Base-by-base conservation (phyloP, 2,329 filamentous ascomycete species). In the Cercospora canescens region DNA sequence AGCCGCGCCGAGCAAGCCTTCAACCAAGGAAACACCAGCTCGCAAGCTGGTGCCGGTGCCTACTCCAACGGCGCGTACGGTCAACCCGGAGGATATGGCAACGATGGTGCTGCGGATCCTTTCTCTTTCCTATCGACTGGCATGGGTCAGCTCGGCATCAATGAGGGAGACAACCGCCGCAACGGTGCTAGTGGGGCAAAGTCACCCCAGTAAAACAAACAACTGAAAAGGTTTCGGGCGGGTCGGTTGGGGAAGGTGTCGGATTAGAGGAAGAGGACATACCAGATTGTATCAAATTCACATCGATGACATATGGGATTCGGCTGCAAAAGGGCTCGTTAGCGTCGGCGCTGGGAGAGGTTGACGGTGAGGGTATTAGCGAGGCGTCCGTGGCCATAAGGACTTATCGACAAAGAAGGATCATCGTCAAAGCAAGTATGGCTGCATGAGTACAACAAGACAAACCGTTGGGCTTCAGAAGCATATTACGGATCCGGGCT, bases 1-100 rank as follows among this genome's bases (percentile, higher is more conserved):
- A 96, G 93, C 83, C 92, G 94, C 69, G 93, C 94, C 16, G 94
- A 98, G 82, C 93, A 93, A 67, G 94, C 95, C 28, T 99, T 99
- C 84, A 92, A 77, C 68, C 75, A 76, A 34, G 94, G 95, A 72
- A 92, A 91, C 63, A 90, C 90, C 21, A 89, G 89, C 16, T 92
- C 91, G 52, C 90, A 89, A 67, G 91, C 91, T 56, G 71, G 67
- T n/a, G 69, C 71, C 45, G 88, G 90, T 32, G 75, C 77, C 30
- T 80, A 78, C 35, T 89, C 90, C 48, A 92, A 91, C 81, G 91
- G 90, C 74, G 88, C 88, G 32, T 72, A 73, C 64, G 72, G 71
- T 59, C 66, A 69, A 61, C 72, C 73, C 66, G 72, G 69, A 37
- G 88, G 88, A 58, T 71, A 73, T 35, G 69, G 69, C 57, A 70